Evolutionary conservation across 176 grass and related monocot genomes (phyloP).

Genomic region (Stipa capillata): DNA sequence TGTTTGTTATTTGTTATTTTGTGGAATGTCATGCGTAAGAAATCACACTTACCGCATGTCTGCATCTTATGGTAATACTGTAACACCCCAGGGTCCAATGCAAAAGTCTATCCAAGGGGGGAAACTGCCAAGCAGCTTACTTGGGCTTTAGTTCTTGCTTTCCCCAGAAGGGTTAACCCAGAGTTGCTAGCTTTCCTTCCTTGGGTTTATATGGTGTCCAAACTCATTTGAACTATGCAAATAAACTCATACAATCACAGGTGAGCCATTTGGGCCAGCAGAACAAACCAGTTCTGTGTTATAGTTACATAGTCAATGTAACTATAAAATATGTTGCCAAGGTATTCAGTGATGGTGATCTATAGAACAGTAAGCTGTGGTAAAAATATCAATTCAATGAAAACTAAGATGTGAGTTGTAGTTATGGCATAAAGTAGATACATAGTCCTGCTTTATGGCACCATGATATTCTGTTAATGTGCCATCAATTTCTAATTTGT

Average conservation of each 20-base stretch:
- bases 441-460: conserved; percentile 2
- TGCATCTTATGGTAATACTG: not conserved
- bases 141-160: not conserved
- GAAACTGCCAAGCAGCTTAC: not conserved
- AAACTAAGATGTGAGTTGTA: not conserved
- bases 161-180: not conserved
- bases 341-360: not conserved
- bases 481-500: conserved; percentile 11
- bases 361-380: not conserved
- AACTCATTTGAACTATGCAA: not conserved
- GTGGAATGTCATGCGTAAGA: not conserved
- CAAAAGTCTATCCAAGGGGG: not conserved
- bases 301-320: not conserved
- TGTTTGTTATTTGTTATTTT: not conserved
- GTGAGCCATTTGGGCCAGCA: not conserved
- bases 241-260: not conserved
- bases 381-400: not conserved
- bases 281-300: not conserved
- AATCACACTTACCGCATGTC: not conserved
- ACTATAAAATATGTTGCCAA: not conserved
- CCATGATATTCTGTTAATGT: not conserved
- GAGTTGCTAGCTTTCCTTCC: not conserved
- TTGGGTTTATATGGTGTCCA: not conserved
- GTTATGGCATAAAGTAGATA: conserved; percentile 9
- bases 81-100: not conserved